Percentiles rank a stretch among this genome's conserved stretches.
Conservation (phyloP, 345 rosid species). For the Acer campestre region DNA sequence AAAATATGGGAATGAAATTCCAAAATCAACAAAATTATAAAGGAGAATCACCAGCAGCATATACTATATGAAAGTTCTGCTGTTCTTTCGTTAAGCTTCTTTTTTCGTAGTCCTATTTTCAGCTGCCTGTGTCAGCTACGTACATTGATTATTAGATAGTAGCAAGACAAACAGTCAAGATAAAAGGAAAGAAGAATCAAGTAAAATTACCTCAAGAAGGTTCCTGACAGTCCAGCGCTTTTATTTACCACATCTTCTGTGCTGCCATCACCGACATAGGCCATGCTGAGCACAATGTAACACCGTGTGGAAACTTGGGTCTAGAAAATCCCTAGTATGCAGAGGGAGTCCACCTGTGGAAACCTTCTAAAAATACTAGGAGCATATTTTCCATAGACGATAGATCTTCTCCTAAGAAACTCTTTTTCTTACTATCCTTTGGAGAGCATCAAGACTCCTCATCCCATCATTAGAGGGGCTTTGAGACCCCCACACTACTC, state of each 20-base stretch:
- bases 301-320: too few species aligned
- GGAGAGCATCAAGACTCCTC: too few species aligned
- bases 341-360: too few species aligned
- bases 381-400: too few species aligned
- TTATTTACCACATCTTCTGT: constrained; percentile 38
- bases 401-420: too few species aligned
- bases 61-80: neutral
- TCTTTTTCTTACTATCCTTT: too few species aligned
- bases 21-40: too few species aligned
- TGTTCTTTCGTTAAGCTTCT: constrained; percentile 11
- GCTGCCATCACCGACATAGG: constrained; percentile 41
- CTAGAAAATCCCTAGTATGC: too few species aligned
- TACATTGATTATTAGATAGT: neutral
- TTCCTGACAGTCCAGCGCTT: constrained; percentile 28
- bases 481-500: too few species aligned
- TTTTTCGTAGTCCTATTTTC: constrained; percentile 34
- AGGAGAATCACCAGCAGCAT: neutral
- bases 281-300: constrained; percentile 33
- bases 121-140: constrained; percentile 21
- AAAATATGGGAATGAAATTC: too few species aligned
- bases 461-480: too few species aligned
- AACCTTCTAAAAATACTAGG: too few species aligned
- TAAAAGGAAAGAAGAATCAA: neutral
- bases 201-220: neutral
- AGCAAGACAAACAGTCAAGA: neutral